These are phyloP conservation scores for Cryphonectria naterciae DNA, from an alignment of 2,329 filamentous ascomycete species.

Conservation along the genomic window DNA sequence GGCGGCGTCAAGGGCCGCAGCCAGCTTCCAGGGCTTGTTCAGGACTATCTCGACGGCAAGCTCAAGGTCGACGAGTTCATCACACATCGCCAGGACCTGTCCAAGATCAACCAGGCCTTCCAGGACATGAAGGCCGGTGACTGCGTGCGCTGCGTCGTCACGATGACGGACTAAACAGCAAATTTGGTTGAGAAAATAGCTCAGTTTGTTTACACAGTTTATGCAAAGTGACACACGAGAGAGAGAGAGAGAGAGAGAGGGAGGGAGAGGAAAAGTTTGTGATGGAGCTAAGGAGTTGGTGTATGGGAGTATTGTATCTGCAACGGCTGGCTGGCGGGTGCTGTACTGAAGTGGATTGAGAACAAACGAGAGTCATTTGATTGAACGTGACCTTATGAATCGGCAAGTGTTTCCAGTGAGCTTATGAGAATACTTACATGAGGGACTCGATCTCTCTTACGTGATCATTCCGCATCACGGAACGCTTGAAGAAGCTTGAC, in stretches of 20 bases:
- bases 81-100: constrained; percentile 85
- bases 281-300: constrained; percentile 1
- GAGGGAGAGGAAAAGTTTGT: background rate
- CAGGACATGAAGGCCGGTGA: constrained; percentile 94
- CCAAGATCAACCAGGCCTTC: constrained; percentile 84
- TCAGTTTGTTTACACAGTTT: background rate
- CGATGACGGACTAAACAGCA: constrained; percentile 49
- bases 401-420: background rate
- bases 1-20: constrained; percentile 97
- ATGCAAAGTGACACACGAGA: too few relatives aligned
- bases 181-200: background rate
- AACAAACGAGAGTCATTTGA: background rate
- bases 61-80: constrained; percentile 99
- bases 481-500: too few relatives aligned
- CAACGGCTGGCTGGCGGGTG: background rate
- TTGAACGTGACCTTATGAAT: background rate
- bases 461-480: background rate
- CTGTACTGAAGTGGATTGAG: background rate
- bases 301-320: background rate
- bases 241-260: too few relatives aligned
- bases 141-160: constrained; percentile 93
- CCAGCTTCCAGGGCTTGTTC: constrained; percentile 84
- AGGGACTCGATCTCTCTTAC: background rate
- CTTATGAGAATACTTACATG: background rate
- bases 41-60: constrained; percentile 85